Base-by-base conservation (phyloP, 495 filamentous ascomycete genomes). In the Podospora appendiculata region DNA sequence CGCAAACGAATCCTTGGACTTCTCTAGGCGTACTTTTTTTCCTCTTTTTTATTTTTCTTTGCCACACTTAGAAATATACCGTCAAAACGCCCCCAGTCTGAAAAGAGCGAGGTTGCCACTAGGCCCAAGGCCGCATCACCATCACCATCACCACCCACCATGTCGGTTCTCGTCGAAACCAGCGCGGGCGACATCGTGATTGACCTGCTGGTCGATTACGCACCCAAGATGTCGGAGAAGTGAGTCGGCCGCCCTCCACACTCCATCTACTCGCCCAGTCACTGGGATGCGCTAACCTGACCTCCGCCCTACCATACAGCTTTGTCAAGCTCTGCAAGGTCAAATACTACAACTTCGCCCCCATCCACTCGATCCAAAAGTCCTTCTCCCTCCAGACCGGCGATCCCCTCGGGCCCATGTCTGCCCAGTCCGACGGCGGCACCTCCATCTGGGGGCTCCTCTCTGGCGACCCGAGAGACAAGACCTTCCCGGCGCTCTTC, bases 291-390 rank as follows among this genome's bases (percentile, higher is more conserved):
- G 25, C 25, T 25, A 25, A 25, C 25, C 25, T 25, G 5, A 25
- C 25, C 25, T 25, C 25, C 5, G 2, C 25, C 25, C 25, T 25
- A 2, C 25, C 53, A 47, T 66, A 40, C 76, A 95, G 90, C 79
- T 96, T 96, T 70, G 74, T 96, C 19, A 96, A 96, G 81, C 87
- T 96, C 60, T 96, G 91, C 80, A 95, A 95, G 66, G 74, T 89
- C 69, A 96, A 95, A 74, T 96, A 96, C 70, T 96, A 96, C 81
- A 96, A 96, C 75, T 96, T 90, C 66, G 84, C 90, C 32, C 91
- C 91, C 36, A 71, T 96, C 50, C 84, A 94, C 71, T 86, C 82
- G 56, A 80, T 96, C 46, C 91, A 95, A 65, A 88, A 88, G 59
- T 82, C 88, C 65, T 95, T 95, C 72, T 90, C 90, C 50, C 95